Percentiles rank a stretch among this genome's conserved stretches.
phyloP scores from a whole-genome alignment of 2,329 filamentous ascomycete genomes.

The Ophiosphaerella korrae region DNA sequence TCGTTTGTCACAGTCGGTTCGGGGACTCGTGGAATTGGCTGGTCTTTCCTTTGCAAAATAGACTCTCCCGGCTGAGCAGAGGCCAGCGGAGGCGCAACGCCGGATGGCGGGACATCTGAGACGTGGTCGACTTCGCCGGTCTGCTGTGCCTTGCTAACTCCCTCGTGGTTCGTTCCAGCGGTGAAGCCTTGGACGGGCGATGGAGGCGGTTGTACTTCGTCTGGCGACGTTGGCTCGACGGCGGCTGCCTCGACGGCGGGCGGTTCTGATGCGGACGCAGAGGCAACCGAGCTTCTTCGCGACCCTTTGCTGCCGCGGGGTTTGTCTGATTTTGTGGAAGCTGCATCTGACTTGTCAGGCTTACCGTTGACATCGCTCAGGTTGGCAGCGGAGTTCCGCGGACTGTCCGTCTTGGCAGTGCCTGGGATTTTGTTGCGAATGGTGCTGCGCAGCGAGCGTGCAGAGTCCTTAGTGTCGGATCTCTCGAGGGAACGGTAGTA shows the following conservation, averaged over 20 bases:
- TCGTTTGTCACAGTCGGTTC: slow-evolving; percentile 57
- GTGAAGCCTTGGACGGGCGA: slow-evolving; percentile 83
- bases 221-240: slow-evolving; percentile 40
- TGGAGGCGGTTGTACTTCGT: slow-evolving; percentile 65
- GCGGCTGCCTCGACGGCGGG: slow-evolving; percentile 36
- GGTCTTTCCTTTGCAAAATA: slow-evolving; percentile 83
- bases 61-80: slow-evolving; percentile 80
- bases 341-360: slow-evolving; percentile 72
- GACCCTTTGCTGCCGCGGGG: slow-evolving; percentile 55
- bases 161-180: slow-evolving; percentile 73
- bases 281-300: slow-evolving; percentile 42
- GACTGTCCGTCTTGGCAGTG: slow-evolving; percentile 74
- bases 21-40: slow-evolving; percentile 67
- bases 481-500: slow-evolving; percentile 86
- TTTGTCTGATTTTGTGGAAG: slow-evolving; percentile 73
- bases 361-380: slow-evolving; percentile 59
- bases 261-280: slow-evolving; percentile 51
- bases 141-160: slow-evolving; percentile 79
- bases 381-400: slow-evolving; percentile 70
- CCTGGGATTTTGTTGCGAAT: slow-evolving; percentile 90
- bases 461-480: slow-evolving; percentile 91
- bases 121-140: slow-evolving; percentile 93
- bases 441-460: slow-evolving; percentile 79
- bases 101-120: slow-evolving; percentile 84
- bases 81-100: slow-evolving; percentile 58